Percentiles rank a stretch among this genome's conserved stretches.
Conservation (phyloP, 164 flowering plant genomes). For the Hamamelis virginiana region DNA sequence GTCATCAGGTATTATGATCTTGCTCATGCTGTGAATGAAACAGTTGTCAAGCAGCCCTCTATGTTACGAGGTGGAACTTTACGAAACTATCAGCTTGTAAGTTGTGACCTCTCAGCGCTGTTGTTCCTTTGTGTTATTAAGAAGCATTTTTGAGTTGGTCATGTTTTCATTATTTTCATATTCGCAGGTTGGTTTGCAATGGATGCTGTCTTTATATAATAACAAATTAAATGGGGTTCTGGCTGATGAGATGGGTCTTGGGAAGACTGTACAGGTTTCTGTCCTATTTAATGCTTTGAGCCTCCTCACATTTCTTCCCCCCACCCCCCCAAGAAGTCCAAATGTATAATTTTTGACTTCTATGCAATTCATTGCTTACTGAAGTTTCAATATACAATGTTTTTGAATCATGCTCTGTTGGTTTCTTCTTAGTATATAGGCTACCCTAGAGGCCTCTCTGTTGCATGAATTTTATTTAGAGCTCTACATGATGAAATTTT, state of each 20-base stretch:
- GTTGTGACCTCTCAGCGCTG: slow-evolving; percentile 30
- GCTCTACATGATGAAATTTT: background rate
- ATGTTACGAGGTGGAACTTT: slow-evolving; percentile 89
- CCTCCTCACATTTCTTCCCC: no score
- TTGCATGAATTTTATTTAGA: no score
- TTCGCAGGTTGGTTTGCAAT: slow-evolving; percentile 93
- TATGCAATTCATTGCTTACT: no score
- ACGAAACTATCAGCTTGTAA: slow-evolving; percentile 97
- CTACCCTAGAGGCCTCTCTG: no score
- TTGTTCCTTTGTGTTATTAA: background rate
- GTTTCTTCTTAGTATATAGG: no score
- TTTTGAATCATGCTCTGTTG: no score
- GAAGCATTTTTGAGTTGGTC: background rate
- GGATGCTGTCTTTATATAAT: slow-evolving; percentile 99
- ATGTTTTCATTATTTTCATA: slow-evolving; percentile 1
- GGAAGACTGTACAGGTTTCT: slow-evolving; percentile 91
- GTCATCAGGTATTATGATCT: slow-evolving; percentile 78
- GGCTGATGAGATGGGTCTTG: slow-evolving; percentile 99
- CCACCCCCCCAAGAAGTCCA: no score
- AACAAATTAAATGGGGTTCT: slow-evolving; percentile 96
- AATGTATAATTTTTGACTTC: no score
- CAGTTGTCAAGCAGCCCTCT: slow-evolving; percentile 85
- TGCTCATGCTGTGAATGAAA: slow-evolving; percentile 98
- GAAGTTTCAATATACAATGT: no score
- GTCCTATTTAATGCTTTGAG: background rate